Percentiles rank a stretch among this genome's conserved stretches.
Conservation (phyloP, 1,284 basidiomycete species). For the Hemileia vastatrix region DNA sequence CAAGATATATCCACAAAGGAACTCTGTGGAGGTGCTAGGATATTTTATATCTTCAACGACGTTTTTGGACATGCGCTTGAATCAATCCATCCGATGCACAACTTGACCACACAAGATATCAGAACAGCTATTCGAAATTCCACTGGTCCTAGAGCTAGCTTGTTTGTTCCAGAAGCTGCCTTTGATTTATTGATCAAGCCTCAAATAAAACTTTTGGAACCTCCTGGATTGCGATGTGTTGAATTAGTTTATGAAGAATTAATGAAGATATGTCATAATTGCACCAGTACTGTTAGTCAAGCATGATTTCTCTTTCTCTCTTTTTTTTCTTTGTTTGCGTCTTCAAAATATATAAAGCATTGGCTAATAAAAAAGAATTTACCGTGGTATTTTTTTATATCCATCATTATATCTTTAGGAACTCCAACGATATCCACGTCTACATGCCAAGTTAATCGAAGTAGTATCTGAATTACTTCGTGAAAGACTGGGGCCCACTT, state of each 20-base stretch:
- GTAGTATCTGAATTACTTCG: conserved; percentile 92
- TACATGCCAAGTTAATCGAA: conserved; percentile 90
- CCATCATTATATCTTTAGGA: conserved; percentile 53
- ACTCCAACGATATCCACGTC: conserved; percentile 86
- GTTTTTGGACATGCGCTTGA: conserved; percentile 87
- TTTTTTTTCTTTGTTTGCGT: background rate
- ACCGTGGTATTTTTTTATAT: background rate
- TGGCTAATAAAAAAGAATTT: background rate
- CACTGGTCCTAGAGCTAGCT: conserved; percentile 85
- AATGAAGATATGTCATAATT: conserved; percentile 99
- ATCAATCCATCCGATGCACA: conserved; percentile 80
- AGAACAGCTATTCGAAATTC: conserved; percentile 97
- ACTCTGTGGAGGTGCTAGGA: conserved; percentile 89
- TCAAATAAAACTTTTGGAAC: conserved; percentile 92
- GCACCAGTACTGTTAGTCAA: conserved; percentile 65
- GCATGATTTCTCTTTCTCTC: background rate
- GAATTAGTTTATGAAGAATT: conserved; percentile 98
- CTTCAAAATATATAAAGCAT: background rate
- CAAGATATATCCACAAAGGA: conserved; percentile 97
- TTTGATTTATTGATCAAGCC: conserved; percentile 97
- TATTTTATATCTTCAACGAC: conserved; percentile 99
- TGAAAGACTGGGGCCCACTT: conserved; percentile 90
- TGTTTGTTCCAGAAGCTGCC: conserved; percentile 94
- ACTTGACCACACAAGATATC: conserved; percentile 88
- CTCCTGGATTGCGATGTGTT: conserved; percentile 87